A percentile compares a stretch with the other conserved stretches of the same genome.
These are phyloP conservation scores for Desmodesmus armatus DNA, from an alignment of 139 green algal genomes.

Conservation along the genomic window DNA sequence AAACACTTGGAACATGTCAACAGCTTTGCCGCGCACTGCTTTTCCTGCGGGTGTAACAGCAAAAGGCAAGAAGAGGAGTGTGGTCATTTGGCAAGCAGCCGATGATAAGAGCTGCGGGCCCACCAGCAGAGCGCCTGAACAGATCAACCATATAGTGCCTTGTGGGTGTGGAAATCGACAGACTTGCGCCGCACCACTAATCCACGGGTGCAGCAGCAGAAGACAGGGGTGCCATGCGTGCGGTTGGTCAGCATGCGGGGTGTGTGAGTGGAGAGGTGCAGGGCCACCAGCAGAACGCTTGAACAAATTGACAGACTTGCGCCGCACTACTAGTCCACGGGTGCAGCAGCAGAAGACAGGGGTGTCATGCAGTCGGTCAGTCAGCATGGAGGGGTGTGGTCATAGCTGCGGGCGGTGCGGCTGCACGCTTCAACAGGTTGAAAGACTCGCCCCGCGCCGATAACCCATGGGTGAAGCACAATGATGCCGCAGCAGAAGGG, in stretches of 20 bases:
- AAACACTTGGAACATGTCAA: too few species aligned
- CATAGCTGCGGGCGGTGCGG: background rate
- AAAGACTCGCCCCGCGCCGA: background rate
- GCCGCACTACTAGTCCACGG: background rate
- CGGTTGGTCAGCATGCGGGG: background rate
- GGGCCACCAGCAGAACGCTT: background rate
- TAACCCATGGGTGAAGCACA: too few species aligned
- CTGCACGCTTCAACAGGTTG: background rate
- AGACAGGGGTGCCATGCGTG: background rate
- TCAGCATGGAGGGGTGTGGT: background rate
- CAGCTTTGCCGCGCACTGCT: background rate
- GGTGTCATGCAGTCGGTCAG: background rate
- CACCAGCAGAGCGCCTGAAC: background rate
- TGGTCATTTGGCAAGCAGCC: too few species aligned
- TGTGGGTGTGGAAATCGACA: too few species aligned
- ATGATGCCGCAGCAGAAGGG: too few species aligned
- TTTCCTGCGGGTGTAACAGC: background rate
- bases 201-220: background rate
- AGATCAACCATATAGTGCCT: too few species aligned
- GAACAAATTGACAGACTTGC: conserved; percentile 2
- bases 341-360: background rate
- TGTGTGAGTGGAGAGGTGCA: background rate
- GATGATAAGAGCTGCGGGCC: too few species aligned
- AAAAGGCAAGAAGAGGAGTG: too few species aligned
- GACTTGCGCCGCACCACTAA: background rate